These are phyloP conservation scores for Chytriomyces confervae DNA, from an alignment of 192 early-diverging fungal genomes.

Conservation along the genomic window DNA sequence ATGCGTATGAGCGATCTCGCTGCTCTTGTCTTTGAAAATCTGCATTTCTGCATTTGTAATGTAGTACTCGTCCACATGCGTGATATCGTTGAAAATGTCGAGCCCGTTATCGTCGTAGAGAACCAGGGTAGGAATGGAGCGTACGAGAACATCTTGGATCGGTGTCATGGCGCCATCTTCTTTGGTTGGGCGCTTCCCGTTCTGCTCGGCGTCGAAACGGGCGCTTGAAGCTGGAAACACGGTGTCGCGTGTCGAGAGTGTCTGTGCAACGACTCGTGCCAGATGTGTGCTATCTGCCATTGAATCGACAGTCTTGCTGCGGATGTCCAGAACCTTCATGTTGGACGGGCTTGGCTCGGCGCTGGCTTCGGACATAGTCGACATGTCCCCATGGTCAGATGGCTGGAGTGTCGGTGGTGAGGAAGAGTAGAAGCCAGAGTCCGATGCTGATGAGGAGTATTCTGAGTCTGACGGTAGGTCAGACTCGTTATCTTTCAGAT, in stretches of 20 bases:
- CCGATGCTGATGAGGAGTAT: no score
- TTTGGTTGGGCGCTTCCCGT: neutral
- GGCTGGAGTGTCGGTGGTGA: no score
- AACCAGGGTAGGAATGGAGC: constrained; percentile 79
- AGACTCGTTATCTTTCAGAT: no score
- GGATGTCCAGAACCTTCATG: constrained; percentile 12
- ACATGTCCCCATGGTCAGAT: no score
- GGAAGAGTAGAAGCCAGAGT: no score
- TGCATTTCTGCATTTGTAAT: constrained; percentile 84
- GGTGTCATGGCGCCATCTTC: no score
- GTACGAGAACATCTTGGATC: neutral
- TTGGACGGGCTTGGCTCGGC: neutral
- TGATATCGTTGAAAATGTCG: constrained; percentile 89
- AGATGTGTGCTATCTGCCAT: constrained; percentile 1
- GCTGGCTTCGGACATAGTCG: no score
- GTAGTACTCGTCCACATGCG: constrained; percentile 85
- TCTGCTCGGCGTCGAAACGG: constrained; percentile 2
- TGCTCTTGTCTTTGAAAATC: constrained; percentile 68
- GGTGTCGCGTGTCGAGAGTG: neutral
- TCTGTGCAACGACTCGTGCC: neutral
- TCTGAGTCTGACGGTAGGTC: no score
- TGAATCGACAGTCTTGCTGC: neutral
- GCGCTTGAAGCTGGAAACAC: neutral
- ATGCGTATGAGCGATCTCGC: constrained; percentile 63
- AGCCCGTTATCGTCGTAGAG: constrained; percentile 86